phyloP scores from a whole-genome alignment of 2,329 filamentous ascomycete genomes.

The Spiromastix sp. region DNA sequence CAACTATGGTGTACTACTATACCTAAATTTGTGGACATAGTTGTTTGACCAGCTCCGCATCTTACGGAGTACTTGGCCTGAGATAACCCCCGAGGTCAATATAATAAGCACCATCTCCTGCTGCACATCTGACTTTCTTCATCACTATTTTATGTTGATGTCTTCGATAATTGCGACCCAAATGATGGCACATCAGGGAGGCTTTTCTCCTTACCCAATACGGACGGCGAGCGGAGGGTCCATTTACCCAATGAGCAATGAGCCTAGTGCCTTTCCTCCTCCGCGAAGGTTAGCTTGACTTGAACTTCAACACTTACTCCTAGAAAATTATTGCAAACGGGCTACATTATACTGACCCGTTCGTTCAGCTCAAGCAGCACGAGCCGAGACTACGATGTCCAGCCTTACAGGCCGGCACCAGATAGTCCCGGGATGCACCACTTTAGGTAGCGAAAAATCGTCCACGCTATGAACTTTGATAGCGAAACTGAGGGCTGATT shows the following conservation, averaged over 20 bases:
- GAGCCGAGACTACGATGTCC: slow-evolving; percentile 6
- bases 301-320: not conserved
- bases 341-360: slow-evolving; percentile 5
- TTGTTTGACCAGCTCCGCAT: no score
- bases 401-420: slow-evolving; percentile 4
- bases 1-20: no score
- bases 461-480: not conserved
- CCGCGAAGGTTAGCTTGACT: slow-evolving; percentile 11
- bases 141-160: slow-evolving; percentile 1
- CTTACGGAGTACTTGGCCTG: no score
- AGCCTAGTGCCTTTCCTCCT: slow-evolving; percentile 10
- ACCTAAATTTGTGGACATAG: no score
- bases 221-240: slow-evolving; percentile 6
- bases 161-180: slow-evolving; percentile 4
- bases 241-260: slow-evolving; percentile 8
- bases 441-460: slow-evolving; percentile 4
- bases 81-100: no score
- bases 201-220: slow-evolving; percentile 9
- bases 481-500: slow-evolving; percentile 3
- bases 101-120: slow-evolving; percentile 3
- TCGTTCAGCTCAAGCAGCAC: slow-evolving; percentile 7
- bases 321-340: not conserved
- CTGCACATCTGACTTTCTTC: not conserved
- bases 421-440: slow-evolving; percentile 5
- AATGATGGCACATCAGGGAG: slow-evolving; percentile 11